phyloP scores from a whole-genome alignment of 2,329 filamentous ascomycete genomes.

The Clarireedia paspali region DNA sequence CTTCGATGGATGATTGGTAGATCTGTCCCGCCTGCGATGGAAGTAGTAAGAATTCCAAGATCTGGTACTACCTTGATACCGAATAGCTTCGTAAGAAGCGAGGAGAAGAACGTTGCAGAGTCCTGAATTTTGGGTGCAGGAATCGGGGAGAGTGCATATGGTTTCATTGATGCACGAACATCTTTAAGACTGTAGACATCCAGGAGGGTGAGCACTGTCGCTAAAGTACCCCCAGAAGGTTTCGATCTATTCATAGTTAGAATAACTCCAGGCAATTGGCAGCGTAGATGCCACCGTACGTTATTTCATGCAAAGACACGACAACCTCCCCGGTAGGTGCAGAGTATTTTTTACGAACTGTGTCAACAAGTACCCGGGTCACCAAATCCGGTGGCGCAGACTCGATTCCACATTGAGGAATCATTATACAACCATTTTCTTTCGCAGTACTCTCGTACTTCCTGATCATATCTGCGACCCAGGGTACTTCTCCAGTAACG shows the following conservation, averaged over 20 bases:
- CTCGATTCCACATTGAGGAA: constrained; percentile 56
- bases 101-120: constrained; percentile 17
- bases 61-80: constrained; percentile 42
- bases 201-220: constrained; percentile 54
- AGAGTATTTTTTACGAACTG: constrained; percentile 42
- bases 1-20: constrained; percentile 49
- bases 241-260: constrained; percentile 31
- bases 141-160: constrained; percentile 52
- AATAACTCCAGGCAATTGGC: neutral
- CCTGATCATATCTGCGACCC: constrained; percentile 50
- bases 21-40: constrained; percentile 42
- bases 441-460: constrained; percentile 49
- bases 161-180: constrained; percentile 37
- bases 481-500: constrained; percentile 53
- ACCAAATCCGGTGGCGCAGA: constrained; percentile 54
- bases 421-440: constrained; percentile 47
- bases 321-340: constrained; percentile 46
- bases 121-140: constrained; percentile 26
- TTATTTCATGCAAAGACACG: constrained; percentile 39
- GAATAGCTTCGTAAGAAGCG: constrained; percentile 39
- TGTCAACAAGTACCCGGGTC: constrained; percentile 42
- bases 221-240: constrained; percentile 60
- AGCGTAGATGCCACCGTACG: constrained; percentile 25
- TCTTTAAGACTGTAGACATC: constrained; percentile 45
- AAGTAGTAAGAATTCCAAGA: constrained; percentile 50